Base-by-base conservation (phyloP, 495 filamentous ascomycete species). In the Lasiosphaeria miniovina region DNA sequence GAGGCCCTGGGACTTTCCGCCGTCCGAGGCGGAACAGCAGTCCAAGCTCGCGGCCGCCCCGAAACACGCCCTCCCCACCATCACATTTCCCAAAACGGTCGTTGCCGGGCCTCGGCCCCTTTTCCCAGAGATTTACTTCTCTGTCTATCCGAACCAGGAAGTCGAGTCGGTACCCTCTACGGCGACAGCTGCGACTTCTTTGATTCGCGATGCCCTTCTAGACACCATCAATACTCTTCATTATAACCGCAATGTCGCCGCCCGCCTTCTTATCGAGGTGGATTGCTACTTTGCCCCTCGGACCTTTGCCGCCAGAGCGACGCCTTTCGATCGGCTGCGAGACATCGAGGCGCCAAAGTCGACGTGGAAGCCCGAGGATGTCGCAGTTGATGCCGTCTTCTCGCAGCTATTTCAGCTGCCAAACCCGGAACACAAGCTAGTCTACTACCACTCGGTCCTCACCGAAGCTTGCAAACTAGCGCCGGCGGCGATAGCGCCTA, bases 291-390 rank as follows among this genome's bases (percentile, higher is more conserved):
- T 94, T 75, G 81, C 91, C 1, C 81, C 87, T 5, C 80, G 87
- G 51, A 96, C 88, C 3, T 99, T 99, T 70, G 87, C 96, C 59
- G 93, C 94, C 72, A 86, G 95, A 54, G 92, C 90, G 3, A 97
- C 90, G 3, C 88, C 90, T 0, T 97, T 95, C 65, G 95, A 98
- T 70, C 86, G 87, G 57, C 81, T 99, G 48, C 83, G 88, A 12
- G 91, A 98, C 52, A 76, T 91, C 11, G 82, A 86, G 36, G 77
- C 76, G 2, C 88, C 86, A 36, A 83, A 84, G 53, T 85, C 88
- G 4, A 89, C 89, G 0, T 99, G 95, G 95, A 99, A 99, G 72
- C 91, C 94, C 0, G 95, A 99, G 77, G 94, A 99, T 75, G 89
- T 98, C 49, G 90, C 91, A 11, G 91, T 99, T 11, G 94, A 99